These are phyloP conservation scores for Fraxinus excelsior DNA, from an alignment of 257 asterid species.

Conservation along the genomic window DNA sequence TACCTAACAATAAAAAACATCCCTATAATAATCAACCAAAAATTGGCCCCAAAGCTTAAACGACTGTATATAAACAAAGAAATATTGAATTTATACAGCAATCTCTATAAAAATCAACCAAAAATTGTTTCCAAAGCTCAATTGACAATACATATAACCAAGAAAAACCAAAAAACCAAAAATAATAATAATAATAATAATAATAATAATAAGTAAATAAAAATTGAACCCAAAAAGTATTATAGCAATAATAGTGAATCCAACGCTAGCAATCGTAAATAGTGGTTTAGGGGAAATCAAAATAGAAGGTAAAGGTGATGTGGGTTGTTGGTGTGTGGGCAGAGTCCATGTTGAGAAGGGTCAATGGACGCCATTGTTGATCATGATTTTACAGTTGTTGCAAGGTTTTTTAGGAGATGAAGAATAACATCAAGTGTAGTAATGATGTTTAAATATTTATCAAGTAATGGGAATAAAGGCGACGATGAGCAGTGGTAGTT, in stretches of 20 bases:
- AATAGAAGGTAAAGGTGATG: constrained; percentile 74
- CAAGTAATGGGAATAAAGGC: too few species aligned
- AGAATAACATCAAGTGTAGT: too few species aligned
- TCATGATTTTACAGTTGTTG: too few species aligned
- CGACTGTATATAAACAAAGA: neutral
- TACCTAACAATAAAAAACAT: neutral
- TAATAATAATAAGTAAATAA: neutral
- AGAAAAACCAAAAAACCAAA: neutral
- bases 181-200: too few species aligned
- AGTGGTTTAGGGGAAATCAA: constrained; percentile 79
- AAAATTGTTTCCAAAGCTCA: neutral
- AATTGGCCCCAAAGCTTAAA: neutral
- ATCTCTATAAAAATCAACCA: neutral
- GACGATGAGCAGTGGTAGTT: too few species aligned
- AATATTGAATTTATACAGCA: neutral
- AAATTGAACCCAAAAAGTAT: neutral
- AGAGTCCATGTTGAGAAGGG: too few species aligned
- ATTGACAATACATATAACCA: neutral
- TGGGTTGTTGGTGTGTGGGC: constrained; percentile 65
- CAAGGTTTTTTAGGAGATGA: too few species aligned
- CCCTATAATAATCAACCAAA: neutral
- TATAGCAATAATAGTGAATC: neutral
- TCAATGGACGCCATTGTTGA: too few species aligned
- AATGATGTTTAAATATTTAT: too few species aligned
- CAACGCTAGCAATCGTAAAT: neutral